Conservation (phyloP, 345 rosid species). For the Bruguiera sexangula region DNA sequence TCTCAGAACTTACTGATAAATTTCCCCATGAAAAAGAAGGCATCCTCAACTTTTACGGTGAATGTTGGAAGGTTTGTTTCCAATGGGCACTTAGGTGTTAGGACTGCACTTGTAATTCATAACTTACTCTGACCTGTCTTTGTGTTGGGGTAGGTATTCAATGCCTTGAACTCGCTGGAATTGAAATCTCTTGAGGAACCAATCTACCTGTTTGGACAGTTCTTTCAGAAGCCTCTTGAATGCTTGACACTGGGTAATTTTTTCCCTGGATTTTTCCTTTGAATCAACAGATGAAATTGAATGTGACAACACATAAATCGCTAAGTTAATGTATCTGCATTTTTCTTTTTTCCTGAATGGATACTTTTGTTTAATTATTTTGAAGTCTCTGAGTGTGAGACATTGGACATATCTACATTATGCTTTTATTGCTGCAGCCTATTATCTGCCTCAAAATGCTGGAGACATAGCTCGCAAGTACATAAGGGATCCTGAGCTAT, state of each 20-base stretch:
- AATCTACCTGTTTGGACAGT: slow-evolving; percentile 86
- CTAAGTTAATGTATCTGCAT: background rate
- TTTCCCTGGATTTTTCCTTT: slow-evolving; percentile 2
- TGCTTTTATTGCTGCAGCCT: slow-evolving; percentile 48
- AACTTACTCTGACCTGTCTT: slow-evolving; percentile 16
- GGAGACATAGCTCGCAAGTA: slow-evolving; percentile 87
- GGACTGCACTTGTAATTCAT: slow-evolving; percentile 11
- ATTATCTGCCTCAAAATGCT: slow-evolving; percentile 85
- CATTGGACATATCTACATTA: background rate
- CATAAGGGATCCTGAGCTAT: slow-evolving; percentile 72
- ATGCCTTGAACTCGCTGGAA: slow-evolving; percentile 83
- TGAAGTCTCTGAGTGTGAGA: background rate
- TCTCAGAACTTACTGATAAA: slow-evolving; percentile 55
- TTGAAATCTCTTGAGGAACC: slow-evolving; percentile 96
- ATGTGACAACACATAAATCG: background rate
- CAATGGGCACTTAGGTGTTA: slow-evolving; percentile 7
- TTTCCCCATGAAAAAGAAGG: slow-evolving; percentile 93
- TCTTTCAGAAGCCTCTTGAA: slow-evolving; percentile 83
- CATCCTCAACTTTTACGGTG: slow-evolving; percentile 70
- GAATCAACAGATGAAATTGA: slow-evolving; percentile 1
- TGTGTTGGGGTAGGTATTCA: slow-evolving; percentile 58
- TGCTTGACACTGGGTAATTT: slow-evolving; percentile 84
- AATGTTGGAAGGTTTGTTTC: slow-evolving; percentile 81
- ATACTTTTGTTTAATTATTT: background rate
- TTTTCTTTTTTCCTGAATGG: background rate